phyloP scores from a whole-genome alignment of 2,329 filamentous ascomycete species.

The Ceratocystis papillata region DNA sequence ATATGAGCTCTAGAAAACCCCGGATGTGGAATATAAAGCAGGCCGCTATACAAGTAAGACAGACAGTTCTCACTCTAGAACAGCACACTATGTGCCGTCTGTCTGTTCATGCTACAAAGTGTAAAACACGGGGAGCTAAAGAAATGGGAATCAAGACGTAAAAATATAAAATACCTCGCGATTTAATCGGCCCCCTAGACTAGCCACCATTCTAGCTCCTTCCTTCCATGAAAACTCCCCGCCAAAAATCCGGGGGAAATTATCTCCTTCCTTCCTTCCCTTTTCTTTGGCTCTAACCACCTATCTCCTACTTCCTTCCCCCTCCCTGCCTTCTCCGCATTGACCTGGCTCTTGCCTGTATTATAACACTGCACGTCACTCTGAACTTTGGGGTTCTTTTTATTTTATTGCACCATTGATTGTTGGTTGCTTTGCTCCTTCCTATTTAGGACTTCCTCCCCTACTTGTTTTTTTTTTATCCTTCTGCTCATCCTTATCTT shows the following conservation, averaged over 20 bases:
- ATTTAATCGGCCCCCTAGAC: background rate
- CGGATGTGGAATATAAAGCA: no score
- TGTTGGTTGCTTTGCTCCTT: background rate
- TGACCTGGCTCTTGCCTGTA: background rate
- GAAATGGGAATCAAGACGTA: background rate
- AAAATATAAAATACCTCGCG: background rate
- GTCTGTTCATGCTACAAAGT: background rate
- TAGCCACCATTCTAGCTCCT: background rate
- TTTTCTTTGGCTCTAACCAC: background rate
- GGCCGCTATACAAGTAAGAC: background rate
- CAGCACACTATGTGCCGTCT: background rate
- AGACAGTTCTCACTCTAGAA: background rate
- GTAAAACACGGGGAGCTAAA: background rate
- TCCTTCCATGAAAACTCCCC: slow-evolving; percentile 1
- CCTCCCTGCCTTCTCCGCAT: background rate
- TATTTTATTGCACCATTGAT: background rate
- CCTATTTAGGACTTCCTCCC: background rate
- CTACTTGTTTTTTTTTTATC: background rate
- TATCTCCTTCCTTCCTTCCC: background rate
- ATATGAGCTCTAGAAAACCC: no score
- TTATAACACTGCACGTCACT: slow-evolving; percentile 2
- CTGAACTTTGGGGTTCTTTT: background rate
- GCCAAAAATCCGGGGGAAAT: slow-evolving; percentile 12
- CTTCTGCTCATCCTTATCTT: background rate
- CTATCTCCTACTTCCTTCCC: background rate